phyloP scores from a whole-genome alignment of 2,329 filamentous ascomycete genomes.

The Aureobasidium pullulans region DNA sequence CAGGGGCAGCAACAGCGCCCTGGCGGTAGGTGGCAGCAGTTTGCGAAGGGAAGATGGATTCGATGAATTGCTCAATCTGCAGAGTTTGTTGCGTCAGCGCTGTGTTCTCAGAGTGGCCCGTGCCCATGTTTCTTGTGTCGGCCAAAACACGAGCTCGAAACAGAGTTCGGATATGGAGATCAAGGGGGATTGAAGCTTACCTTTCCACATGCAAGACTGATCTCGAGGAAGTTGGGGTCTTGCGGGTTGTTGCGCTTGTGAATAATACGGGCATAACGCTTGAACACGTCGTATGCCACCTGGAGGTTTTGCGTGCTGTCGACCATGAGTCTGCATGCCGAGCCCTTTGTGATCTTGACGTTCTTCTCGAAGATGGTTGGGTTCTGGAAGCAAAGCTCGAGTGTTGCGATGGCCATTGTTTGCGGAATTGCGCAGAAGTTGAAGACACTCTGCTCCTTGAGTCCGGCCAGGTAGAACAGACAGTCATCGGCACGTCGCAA shows the following conservation, averaged over 20 bases:
- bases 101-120: not conserved
- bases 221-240: conserved; percentile 86
- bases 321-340: conserved; percentile 85
- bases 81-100: conserved; percentile 11
- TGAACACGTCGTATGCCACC: conserved; percentile 75
- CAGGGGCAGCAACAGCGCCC: conserved; percentile 22
- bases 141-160: not conserved
- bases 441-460: conserved; percentile 95
- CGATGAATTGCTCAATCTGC: conserved; percentile 19
- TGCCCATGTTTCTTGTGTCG: not conserved
- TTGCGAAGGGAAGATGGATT: conserved; percentile 59
- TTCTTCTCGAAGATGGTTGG: conserved; percentile 76
- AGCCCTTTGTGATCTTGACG: conserved; percentile 93
- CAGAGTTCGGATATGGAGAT: not conserved
- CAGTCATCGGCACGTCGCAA: conserved; percentile 84
- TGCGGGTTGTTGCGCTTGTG: conserved; percentile 89
- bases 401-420: conserved; percentile 91
- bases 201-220: conserved; percentile 83
- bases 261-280: conserved; percentile 69
- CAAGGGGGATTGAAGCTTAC: conserved; percentile 37
- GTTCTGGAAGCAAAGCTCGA: conserved; percentile 90
- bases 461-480: conserved; percentile 92
- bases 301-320: conserved; percentile 86
- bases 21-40: conserved; percentile 50
- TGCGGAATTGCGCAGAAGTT: conserved; percentile 98